Evolutionary conservation across 129 eudicot genomes (phyloP).

Genomic region (Lactuca sativa): DNA sequence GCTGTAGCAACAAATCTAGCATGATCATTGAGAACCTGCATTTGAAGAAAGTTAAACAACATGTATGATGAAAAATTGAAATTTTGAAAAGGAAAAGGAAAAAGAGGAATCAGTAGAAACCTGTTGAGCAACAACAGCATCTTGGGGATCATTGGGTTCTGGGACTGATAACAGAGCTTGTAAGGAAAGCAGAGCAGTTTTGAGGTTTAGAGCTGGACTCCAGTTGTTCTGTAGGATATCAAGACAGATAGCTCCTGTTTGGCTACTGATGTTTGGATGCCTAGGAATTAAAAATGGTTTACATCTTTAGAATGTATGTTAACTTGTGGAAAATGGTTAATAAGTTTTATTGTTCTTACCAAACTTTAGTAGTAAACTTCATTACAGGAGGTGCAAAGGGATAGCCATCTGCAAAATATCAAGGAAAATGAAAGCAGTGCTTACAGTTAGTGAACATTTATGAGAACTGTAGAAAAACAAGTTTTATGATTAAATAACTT

Average conservation of each 20-base stretch:
- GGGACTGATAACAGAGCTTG: slow-evolving; percentile 39
- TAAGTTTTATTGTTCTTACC: slow-evolving; percentile 46
- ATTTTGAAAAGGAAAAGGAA: background rate
- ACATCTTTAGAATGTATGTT: slow-evolving; percentile 19
- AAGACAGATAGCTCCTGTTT: slow-evolving; percentile 41
- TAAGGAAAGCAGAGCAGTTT: slow-evolving; percentile 33
- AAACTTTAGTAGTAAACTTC: slow-evolving; percentile 86
- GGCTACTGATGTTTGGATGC: slow-evolving; percentile 48
- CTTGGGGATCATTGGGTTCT: slow-evolving; percentile 41
- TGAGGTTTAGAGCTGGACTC: slow-evolving; percentile 38
- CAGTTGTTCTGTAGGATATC: slow-evolving; percentile 40
- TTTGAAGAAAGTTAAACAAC: slow-evolving; percentile 28
- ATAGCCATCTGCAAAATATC: slow-evolving; percentile 65
- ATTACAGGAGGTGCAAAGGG: slow-evolving; percentile 90
- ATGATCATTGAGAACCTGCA: slow-evolving; percentile 34
- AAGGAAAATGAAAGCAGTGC: background rate
- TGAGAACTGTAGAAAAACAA: background rate
- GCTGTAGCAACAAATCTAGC: slow-evolving; percentile 30
- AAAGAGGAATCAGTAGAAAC: slow-evolving; percentile 8
- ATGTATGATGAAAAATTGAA: background rate
- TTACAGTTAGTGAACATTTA: background rate
- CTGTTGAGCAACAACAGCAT: slow-evolving; percentile 43
- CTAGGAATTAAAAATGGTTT: slow-evolving; percentile 22
- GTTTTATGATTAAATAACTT: background rate
- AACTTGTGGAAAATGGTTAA: background rate